These are phyloP conservation scores for Leishmania martiniquensis DNA, from an alignment of 208 protist genomes.

Conservation along the genomic window DNA sequence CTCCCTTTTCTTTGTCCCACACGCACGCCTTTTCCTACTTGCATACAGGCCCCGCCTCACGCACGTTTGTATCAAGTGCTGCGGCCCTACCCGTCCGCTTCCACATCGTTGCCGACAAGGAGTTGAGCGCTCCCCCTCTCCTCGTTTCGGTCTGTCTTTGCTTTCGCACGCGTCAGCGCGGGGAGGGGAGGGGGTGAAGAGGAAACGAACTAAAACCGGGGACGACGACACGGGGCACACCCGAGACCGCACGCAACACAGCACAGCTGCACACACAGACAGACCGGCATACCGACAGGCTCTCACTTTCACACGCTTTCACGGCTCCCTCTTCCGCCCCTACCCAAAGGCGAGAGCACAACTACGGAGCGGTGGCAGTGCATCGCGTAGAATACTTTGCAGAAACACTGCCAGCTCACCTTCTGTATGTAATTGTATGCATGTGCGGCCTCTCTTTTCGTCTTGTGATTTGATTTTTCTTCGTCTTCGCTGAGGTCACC, in stretches of 20 bases:
- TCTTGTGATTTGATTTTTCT: neutral
- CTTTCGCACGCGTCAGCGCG: neutral
- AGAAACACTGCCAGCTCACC: neutral
- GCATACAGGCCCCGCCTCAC: neutral
- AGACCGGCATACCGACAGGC: too few species aligned
- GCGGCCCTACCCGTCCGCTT: neutral
- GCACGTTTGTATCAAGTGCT: neutral
- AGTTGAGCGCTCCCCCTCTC: neutral
- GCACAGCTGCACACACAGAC: too few species aligned
- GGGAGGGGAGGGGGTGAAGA: too few species aligned
- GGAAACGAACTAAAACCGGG: too few species aligned
- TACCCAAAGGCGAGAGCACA: neutral
- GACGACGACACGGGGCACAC: too few species aligned
- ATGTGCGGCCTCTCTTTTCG: neutral
- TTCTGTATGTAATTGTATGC: constrained; percentile 4
- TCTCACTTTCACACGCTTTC: too few species aligned
- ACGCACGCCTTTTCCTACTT: neutral
- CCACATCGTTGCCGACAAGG: neutral
- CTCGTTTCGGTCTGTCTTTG: constrained; percentile 4
- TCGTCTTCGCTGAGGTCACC: neutral
- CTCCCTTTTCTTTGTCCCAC: neutral
- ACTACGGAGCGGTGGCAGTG: neutral
- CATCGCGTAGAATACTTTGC: neutral
- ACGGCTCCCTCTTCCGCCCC: too few species aligned
- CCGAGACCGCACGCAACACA: too few species aligned